Percentiles rank a stretch among this genome's conserved stretches.
Conservation (phyloP, 495 filamentous ascomycete species). For the Pyronema domesticum region DNA sequence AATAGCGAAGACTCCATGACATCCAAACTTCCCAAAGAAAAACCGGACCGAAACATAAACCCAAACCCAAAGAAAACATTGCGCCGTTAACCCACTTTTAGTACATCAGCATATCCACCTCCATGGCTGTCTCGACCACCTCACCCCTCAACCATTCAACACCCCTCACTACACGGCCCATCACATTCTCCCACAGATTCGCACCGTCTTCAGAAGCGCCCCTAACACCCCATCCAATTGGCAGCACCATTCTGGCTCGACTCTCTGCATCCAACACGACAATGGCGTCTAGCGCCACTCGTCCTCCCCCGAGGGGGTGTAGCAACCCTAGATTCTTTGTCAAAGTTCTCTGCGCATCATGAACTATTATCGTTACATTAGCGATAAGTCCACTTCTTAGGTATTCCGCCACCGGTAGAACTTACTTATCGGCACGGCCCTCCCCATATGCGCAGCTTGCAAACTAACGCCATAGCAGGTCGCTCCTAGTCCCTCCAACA, state of each 20-base stretch:
- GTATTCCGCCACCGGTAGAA: not conserved
- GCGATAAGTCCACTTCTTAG: not conserved
- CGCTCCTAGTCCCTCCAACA: constrained; percentile 12
- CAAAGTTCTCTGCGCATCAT: constrained; percentile 16
- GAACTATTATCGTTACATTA: constrained; percentile 5
- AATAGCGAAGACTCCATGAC: too few species aligned
- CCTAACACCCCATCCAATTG: constrained; percentile 30
- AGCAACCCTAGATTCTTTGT: constrained; percentile 26
- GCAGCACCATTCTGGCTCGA: constrained; percentile 26
- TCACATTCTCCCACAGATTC: constrained; percentile 17
- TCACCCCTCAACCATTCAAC: constrained; percentile 23
- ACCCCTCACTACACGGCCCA: constrained; percentile 22
- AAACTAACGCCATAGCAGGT: constrained; percentile 10
- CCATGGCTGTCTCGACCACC: constrained; percentile 10
- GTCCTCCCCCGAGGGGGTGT: constrained; percentile 30
- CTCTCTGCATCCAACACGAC: constrained; percentile 27
- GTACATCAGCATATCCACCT: constrained; percentile 21
- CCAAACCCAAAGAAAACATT: too few species aligned
- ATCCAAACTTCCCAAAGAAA: too few species aligned
- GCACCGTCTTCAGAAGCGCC: constrained; percentile 12
- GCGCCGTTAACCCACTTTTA: too few species aligned
- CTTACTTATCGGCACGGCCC: constrained; percentile 12
- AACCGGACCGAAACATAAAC: too few species aligned
- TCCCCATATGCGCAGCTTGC: not conserved
- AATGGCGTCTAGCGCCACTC: constrained; percentile 27